Conservation (phyloP, 192 early-diverging fungal genomes). For the Coemansia sp. region DNA sequence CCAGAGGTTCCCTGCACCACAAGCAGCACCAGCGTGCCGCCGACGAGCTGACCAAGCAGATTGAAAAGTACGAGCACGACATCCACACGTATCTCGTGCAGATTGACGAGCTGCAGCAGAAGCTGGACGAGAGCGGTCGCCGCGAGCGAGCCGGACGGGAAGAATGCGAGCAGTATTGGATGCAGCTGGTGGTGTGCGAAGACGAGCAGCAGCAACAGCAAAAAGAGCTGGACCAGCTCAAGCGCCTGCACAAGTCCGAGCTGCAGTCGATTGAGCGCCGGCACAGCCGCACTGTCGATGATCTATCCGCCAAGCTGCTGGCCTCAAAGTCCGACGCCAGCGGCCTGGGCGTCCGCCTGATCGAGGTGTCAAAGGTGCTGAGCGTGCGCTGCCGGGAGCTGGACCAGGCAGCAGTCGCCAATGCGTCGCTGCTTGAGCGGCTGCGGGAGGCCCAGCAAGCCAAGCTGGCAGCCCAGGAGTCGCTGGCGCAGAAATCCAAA, state of each 20-base stretch:
- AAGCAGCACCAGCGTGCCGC: constrained; percentile 32
- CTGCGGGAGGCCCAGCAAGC: constrained; percentile 14
- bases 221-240: constrained; percentile 4
- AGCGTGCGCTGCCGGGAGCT: constrained; percentile 1
- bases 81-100: not conserved
- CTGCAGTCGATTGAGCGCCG: constrained; percentile 12
- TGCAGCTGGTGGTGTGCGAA: constrained; percentile 14
- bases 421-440: constrained; percentile 2
- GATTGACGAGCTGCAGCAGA: constrained; percentile 8
- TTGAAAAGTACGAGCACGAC: constrained; percentile 25
- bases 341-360: constrained; percentile 6
- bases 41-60: constrained; percentile 18
- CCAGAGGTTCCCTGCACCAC: constrained; percentile 11
- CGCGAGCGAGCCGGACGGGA: constrained; percentile 9
- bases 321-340: constrained; percentile 12
- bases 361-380: constrained; percentile 19
- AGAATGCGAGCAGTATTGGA: not conserved
- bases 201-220: constrained; percentile 23
- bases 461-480: too few species aligned
- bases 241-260: constrained; percentile 9
- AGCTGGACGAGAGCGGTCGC: constrained; percentile 16
- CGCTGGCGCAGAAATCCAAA: too few species aligned
- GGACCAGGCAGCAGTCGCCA: constrained; percentile 1
- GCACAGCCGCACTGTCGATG: constrained; percentile 11
- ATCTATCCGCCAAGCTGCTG: constrained; percentile 10